Conservation (phyloP, 345 rosid genomes). For the Pseudoturritis turrita region DNA sequence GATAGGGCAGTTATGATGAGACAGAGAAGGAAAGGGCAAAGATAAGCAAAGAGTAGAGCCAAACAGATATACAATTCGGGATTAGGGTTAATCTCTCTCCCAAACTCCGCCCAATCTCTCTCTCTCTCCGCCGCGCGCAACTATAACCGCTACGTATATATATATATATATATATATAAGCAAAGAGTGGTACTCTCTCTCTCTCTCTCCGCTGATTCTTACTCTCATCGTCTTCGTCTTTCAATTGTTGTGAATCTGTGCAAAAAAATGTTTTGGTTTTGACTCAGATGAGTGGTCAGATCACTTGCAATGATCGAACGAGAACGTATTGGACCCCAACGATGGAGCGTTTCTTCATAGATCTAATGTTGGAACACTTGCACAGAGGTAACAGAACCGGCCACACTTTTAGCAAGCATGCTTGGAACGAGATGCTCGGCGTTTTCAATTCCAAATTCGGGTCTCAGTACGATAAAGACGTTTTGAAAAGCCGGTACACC, state of each 20-base stretch:
- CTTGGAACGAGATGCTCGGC: constrained; percentile 71
- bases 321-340: constrained; percentile 81
- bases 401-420: constrained; percentile 80
- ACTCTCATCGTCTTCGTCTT: not conserved
- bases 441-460: constrained; percentile 64
- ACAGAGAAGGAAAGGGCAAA: not conserved
- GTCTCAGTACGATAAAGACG: constrained; percentile 81
- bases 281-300: constrained; percentile 37
- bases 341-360: constrained; percentile 86
- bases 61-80: constrained; percentile 32
- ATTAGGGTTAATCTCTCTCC: constrained; percentile 36
- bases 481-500: constrained; percentile 65
- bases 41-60: constrained; percentile 4
- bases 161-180: too few relatives aligned
- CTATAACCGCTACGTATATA: constrained; percentile 16
- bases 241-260: not conserved
- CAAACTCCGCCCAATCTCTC: constrained; percentile 32
- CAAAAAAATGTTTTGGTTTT: constrained; percentile 2
- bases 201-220: too few relatives aligned
- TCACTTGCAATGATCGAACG: constrained; percentile 51
- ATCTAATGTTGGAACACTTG: constrained; percentile 82
- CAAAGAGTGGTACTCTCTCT: too few relatives aligned
- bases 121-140: constrained; percentile 25
- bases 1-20: too few relatives aligned
- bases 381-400: constrained; percentile 72